Percentiles rank a stretch among this genome's conserved stretches.
Conservation (phyloP, 345 rosid species). For the Syzygium grande region DNA sequence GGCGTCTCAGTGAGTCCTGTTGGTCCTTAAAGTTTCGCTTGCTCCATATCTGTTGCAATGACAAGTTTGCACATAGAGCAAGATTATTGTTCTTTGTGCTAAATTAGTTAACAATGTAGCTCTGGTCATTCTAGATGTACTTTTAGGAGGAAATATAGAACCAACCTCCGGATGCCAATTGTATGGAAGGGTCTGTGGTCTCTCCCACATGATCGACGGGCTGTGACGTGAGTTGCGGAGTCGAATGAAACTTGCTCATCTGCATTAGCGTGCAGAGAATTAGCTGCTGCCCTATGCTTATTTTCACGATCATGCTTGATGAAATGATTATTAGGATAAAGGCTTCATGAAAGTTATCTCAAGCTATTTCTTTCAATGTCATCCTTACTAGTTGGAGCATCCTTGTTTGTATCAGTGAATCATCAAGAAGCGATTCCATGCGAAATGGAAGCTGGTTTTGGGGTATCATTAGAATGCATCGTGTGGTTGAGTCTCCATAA, state of each 20-base stretch:
- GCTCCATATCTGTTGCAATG: background rate
- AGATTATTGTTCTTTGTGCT: no score
- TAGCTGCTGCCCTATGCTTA: background rate
- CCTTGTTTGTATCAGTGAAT: background rate
- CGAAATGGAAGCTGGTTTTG: background rate
- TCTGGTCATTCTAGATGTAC: background rate
- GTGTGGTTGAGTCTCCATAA: background rate
- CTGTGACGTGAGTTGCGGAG: background rate
- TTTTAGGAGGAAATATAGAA: background rate
- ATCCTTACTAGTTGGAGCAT: background rate
- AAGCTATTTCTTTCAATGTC: background rate
- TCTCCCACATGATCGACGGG: background rate
- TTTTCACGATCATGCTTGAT: background rate
- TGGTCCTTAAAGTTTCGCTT: background rate
- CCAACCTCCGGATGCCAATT: background rate
- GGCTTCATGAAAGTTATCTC: background rate
- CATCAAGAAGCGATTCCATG: background rate
- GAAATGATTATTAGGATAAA: background rate
- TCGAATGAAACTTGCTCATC: conserved; percentile 3
- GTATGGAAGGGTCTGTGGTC: background rate
- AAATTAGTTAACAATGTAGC: no score
- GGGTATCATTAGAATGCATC: background rate
- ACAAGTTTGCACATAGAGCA: background rate
- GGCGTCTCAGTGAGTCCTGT: background rate
- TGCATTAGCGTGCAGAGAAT: conserved; percentile 1